phyloP scores from a whole-genome alignment of 768 basidiomycete genomes.

The Stropharia rugosoannulata region DNA sequence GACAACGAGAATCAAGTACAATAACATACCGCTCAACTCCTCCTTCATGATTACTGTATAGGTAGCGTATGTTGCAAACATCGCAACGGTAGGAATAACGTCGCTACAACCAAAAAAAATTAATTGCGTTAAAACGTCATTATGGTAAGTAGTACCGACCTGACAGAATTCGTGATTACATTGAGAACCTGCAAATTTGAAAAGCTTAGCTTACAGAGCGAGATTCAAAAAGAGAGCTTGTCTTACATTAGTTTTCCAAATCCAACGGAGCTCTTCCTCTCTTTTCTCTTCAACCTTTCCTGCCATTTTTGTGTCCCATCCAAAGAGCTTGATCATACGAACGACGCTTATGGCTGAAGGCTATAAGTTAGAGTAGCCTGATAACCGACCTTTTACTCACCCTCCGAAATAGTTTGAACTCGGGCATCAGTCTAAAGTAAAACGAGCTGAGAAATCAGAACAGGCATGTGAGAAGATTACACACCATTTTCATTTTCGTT shows the following conservation, averaged over 20 bases:
- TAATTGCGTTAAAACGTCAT: background rate
- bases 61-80: constrained; percentile 1
- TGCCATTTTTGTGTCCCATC: constrained; percentile 53
- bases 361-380: constrained; percentile 19
- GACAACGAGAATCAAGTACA: background rate
- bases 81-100: constrained; percentile 1
- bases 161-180: background rate
- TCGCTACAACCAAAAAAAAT: constrained; percentile 9
- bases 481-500: constrained; percentile 45
- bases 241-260: constrained; percentile 51
- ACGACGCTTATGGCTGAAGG: constrained; percentile 31
- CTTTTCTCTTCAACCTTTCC: constrained; percentile 53
- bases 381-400: background rate
- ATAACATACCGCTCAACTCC: constrained; percentile 22
- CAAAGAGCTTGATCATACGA: constrained; percentile 15
- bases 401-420: constrained; percentile 7
- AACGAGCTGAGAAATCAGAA: background rate
- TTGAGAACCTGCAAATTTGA: background rate
- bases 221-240: background rate
- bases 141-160: background rate
- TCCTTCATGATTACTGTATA: constrained; percentile 33
- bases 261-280: constrained; percentile 55
- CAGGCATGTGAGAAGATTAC: background rate
- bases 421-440: constrained; percentile 6
- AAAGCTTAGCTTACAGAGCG: background rate